Evolutionary conservation across 83 land plant genomes (phyloP), one percentile per base, ranked within the genome.

Genomic region (Picea engelmannii): DNA sequence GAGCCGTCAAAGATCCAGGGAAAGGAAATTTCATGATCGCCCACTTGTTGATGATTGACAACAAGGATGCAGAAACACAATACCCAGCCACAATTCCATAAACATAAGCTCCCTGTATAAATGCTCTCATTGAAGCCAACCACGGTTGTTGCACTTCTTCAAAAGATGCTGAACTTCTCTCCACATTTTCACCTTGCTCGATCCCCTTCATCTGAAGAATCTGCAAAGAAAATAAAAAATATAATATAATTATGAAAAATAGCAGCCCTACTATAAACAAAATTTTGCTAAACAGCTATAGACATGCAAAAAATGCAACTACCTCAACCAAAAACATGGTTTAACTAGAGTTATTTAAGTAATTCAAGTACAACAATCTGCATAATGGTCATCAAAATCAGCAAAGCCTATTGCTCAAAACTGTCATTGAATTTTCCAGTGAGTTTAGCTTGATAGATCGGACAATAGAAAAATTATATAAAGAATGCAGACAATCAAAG

Each of bases 31-130:
- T 75, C 90, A 86, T 83, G 44, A 88, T 86, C 2, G 90, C 90
- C 90, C 90, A 88, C 75, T 88, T 88, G 83, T 88, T 88, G 86
- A 88, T 83, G 47, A 88, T 88, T 0, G 90, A 88, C 25, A 88
- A 66, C 24, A 88, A 74, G 25, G 90, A 88, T 2, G 89, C 90
- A 23, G 90, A 88, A 17, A 88, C 67, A 59, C 90, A 88, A 79
- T 88, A 88, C 21, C 90, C 90, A 66, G 81, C 21, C 13, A 89
- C 90, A 67, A 86, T 88, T 70, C 82, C 85, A 58, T 80, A 84
- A 44, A 88, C 89, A 60, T 81, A 77, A 27, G 69, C 83, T 58
- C 78, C 78, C 60, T 76, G 78, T 8, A 55, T 76, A 52, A 23
- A 24, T 76, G 78, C 23, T 58, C 78, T 76, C 10, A 76, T 12